phyloP scores from a whole-genome alignment of 768 basidiomycete species.

The Panaeolus cyanescens region DNA sequence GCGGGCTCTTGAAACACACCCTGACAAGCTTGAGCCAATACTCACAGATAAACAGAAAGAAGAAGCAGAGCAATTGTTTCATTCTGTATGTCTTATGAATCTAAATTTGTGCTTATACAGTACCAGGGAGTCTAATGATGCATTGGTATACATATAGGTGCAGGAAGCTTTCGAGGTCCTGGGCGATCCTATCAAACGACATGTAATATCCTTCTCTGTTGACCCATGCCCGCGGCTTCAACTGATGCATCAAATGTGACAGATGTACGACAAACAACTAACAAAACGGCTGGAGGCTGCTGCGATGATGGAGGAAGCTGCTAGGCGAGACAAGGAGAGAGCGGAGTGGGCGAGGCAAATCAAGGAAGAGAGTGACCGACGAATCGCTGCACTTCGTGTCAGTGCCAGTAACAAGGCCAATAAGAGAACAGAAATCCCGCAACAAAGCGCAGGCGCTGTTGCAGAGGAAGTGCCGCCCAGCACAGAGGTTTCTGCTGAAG shows the following conservation, averaged over 20 bases:
- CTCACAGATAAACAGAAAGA: slow-evolving; percentile 54
- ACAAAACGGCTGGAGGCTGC: not conserved
- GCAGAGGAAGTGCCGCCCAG: slow-evolving; percentile 26
- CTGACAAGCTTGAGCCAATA: slow-evolving; percentile 64
- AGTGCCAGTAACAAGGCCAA: not conserved
- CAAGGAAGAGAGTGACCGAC: slow-evolving; percentile 48
- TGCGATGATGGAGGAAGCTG: slow-evolving; percentile 23
- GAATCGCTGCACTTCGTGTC: slow-evolving; percentile 40
- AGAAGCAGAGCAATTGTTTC: slow-evolving; percentile 59
- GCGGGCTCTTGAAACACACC: slow-evolving; percentile 71
- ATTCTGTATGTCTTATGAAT: slow-evolving; percentile 43
- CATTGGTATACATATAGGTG: slow-evolving; percentile 40
- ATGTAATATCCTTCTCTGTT: slow-evolving; percentile 24
- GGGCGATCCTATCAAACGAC: slow-evolving; percentile 54
- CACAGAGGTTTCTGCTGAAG: slow-evolving; percentile 34
- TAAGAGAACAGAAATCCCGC: not conserved
- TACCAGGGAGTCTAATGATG: slow-evolving; percentile 13
- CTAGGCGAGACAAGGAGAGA: slow-evolving; percentile 47
- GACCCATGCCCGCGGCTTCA: too few relatives aligned
- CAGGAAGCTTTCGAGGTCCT: slow-evolving; percentile 64
- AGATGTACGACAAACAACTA: not conserved
- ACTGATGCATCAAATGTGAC: not conserved
- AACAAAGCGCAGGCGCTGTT: slow-evolving; percentile 5
- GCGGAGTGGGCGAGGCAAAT: slow-evolving; percentile 55
- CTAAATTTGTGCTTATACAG: not conserved